Conservation (phyloP, 2,329 filamentous ascomycete species). For the Verruconis gallopava region DNA sequence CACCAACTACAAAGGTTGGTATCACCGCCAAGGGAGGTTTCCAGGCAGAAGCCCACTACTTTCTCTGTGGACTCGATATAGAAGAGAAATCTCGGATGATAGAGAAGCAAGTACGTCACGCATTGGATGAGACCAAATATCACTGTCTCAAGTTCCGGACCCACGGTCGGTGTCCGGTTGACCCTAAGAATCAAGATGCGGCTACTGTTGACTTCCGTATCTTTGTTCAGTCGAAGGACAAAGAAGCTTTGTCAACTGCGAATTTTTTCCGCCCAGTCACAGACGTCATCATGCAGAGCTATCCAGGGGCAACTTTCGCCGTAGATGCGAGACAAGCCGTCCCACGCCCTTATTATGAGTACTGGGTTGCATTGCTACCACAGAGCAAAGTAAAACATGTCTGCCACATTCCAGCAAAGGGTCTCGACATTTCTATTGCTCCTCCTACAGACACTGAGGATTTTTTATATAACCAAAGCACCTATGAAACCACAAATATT, state of each 20-base stretch:
- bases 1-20: constrained; percentile 19
- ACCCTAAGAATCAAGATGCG: constrained; percentile 12
- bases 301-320: constrained; percentile 14
- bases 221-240: constrained; percentile 5
- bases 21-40: constrained; percentile 17
- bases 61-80: constrained; percentile 18
- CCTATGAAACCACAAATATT: constrained; percentile 1
- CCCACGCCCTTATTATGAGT: constrained; percentile 20
- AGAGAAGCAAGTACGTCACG: constrained; percentile 15
- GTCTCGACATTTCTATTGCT: constrained; percentile 1
- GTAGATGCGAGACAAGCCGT: constrained; percentile 9
- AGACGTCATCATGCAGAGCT: constrained; percentile 10
- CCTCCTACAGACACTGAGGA: not conserved
- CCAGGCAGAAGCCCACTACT: constrained; percentile 11
- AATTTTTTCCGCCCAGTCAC: constrained; percentile 11
- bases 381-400: too few relatives aligned
- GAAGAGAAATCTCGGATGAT: constrained; percentile 17
- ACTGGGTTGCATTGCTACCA: constrained; percentile 17
- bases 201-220: constrained; percentile 17
- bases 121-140: constrained; percentile 10
- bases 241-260: not conserved
- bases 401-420: too few relatives aligned
- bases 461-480: constrained; percentile 3
- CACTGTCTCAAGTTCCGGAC: constrained; percentile 9
- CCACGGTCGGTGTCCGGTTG: constrained; percentile 8